Evolutionary conservation across 2,329 filamentous ascomycete species (phyloP), one percentile per base, ranked within the genome.

Genomic region (Helicocarpus griseus): DNA sequence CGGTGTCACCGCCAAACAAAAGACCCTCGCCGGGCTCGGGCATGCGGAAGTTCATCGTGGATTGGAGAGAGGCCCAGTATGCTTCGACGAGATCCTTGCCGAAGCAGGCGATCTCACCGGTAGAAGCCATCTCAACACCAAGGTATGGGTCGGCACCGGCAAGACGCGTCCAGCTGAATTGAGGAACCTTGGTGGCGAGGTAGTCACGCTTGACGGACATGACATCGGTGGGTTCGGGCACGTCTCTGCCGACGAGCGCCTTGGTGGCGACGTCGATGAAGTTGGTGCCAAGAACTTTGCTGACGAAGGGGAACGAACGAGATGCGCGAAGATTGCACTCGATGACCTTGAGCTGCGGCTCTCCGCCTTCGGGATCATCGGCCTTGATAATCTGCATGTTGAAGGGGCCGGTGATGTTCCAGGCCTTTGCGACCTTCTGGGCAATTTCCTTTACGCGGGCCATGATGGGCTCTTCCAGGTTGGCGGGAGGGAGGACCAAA

Each of bases 341-440:
- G 57, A 97, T 97, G 64, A 97, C 91, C 78, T 96, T 96, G 58
- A 97, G 81, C 26, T 80, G 77, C 31, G 87, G 81, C 64, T 85
- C 80, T 51, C 84, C 85, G 53, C 86, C 86, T 53, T 87, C 83
- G 29, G 85, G 81, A 63, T 86, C 77, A 11, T 87, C 78, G 33
- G 87, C 89, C 76, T 95, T 95, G 80, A 98, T 97, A 72, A 98
- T 95, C 69, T 98, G 93, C 91, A 98, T 97, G 80, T 98, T 98
- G 82, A 97, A 98, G 53, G 93, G 93, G 51, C 93, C 93, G 19
- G 89, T 97, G 69, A 97, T 97, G 65, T 80, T 89, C 89, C 91
- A 96, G 45, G 93, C 93, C 73, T 93, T 87, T 59, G 93, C 93
- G 49, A 98, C 90, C 80, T 95, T 97, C 71, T 90, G 73, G 14